Base-by-base conservation (phyloP, 75 land plant species). In the Azolla pinnata region DNA sequence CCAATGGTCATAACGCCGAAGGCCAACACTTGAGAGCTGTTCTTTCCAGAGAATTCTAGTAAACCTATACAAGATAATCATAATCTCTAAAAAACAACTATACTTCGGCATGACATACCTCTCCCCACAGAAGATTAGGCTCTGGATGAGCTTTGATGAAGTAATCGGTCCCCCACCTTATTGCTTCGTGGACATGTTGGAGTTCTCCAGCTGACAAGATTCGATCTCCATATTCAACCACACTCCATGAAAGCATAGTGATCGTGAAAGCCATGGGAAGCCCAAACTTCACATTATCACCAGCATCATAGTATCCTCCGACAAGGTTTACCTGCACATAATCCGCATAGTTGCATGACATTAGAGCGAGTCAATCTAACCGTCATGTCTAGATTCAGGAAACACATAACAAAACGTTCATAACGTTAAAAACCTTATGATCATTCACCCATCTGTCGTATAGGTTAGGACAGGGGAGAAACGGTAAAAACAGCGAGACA, bases 161-260 rank as follows among this genome's bases (percentile, higher is more conserved):
- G 56, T 91, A 91, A 62, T 91, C 93, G 3, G 93, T 87, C 4
- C 93, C 97, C 97, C 97, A 91, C 45, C 80, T 81, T 65, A 91
- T 80, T 1, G 97, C 83, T 20, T 86, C 81, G 48, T 79, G 35
- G 8, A 88, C 78, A 56, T 87, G 80, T 5, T 32, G 46, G 23
- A 66, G 42, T 70, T 91, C 86, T 0, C 88, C 92, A 5, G 80
- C 80, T 0, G 48, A 45, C 16, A 56, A 66, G 5, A 91, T 59
- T 57, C 75, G 62, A 5, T 65, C 62, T 5, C 88, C 71, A 47
- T 77, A 91, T 38, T 91, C 88, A 2, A 87, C 31, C 21, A 81
- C 88, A 33, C 93, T 75, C 97, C 97, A 91, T 2, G 88, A 75
- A 1, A 91, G 85, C 83, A 84, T 84, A 29, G 88, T 87, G 31